phyloP scores from a whole-genome alignment of 2,329 filamentous ascomycete species.

The Clonostachys rhizophaga region DNA sequence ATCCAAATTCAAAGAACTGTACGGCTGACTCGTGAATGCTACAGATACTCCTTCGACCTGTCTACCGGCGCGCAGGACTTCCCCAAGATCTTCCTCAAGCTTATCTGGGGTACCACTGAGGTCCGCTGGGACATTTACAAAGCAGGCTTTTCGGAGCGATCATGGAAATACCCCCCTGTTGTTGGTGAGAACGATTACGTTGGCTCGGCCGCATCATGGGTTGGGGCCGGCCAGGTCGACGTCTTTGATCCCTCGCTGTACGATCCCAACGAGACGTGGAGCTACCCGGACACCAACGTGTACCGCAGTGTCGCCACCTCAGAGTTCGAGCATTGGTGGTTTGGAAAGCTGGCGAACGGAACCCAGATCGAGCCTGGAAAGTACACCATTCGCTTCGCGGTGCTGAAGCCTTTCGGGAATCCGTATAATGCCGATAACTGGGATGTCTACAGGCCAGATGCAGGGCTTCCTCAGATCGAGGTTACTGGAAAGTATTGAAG shows the following conservation, averaged over 20 bases:
- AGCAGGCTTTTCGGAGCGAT: conserved; percentile 14
- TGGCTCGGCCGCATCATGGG: conserved; percentile 18
- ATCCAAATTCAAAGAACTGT: no score
- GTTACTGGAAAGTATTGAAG: background rate
- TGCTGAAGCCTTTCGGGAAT: background rate
- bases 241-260: conserved; percentile 12
- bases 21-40: background rate
- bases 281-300: conserved; percentile 9
- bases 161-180: conserved; percentile 26
- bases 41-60: conserved; percentile 8
- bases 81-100: conserved; percentile 9
- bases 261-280: conserved; percentile 12
- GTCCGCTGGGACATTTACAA: conserved; percentile 16
- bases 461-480: conserved; percentile 1
- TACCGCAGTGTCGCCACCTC: conserved; percentile 6
- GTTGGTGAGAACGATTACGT: conserved; percentile 22
- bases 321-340: conserved; percentile 13
- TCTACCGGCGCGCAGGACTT: conserved; percentile 7
- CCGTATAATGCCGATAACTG: conserved; percentile 6
- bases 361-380: conserved; percentile 14
- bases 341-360: conserved; percentile 17
- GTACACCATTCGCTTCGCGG: conserved; percentile 8
- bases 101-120: conserved; percentile 13
- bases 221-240: conserved; percentile 4
- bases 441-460: background rate